Conservation (phyloP, 345 rosid species). For the Trapa incisa region DNA sequence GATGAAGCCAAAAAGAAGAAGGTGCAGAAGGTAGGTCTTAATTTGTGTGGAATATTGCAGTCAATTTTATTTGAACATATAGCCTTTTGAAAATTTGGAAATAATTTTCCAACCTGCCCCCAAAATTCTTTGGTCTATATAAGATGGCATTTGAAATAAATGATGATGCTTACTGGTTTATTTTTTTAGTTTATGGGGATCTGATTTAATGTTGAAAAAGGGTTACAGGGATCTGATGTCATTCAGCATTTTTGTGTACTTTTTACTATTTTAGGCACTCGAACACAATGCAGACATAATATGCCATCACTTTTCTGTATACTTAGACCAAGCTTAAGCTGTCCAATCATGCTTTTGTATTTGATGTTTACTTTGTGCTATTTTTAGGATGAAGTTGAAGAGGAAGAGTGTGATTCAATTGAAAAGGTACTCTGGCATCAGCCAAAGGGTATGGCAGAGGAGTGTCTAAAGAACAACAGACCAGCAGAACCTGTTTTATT, state of each 20-base stretch:
- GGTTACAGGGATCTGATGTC: background rate
- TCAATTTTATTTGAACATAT: background rate
- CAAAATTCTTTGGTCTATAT: background rate
- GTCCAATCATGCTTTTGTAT: background rate
- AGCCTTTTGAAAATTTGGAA: background rate
- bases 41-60: background rate
- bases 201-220: too few species aligned
- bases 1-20: constrained; percentile 78
- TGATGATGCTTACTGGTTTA: background rate
- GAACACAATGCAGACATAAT: too few species aligned
- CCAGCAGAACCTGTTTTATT: constrained; percentile 60
- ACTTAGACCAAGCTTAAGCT: background rate
- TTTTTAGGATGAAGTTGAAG: constrained; percentile 84
- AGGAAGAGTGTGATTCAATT: constrained; percentile 87
- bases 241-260: background rate
- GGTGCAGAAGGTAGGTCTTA: constrained; percentile 49
- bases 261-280: background rate
- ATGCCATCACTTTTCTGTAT: background rate
- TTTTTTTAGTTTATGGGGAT: background rate
- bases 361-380: background rate
- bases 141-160: background rate
- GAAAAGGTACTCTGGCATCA: constrained; percentile 99
- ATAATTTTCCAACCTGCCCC: background rate
- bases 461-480: constrained; percentile 42
- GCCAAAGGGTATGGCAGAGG: constrained; percentile 75